Percentiles rank a stretch among this genome's conserved stretches.
Conservation (phyloP, 2,329 filamentous ascomycete species). For the Paraphoma sp. region DNA sequence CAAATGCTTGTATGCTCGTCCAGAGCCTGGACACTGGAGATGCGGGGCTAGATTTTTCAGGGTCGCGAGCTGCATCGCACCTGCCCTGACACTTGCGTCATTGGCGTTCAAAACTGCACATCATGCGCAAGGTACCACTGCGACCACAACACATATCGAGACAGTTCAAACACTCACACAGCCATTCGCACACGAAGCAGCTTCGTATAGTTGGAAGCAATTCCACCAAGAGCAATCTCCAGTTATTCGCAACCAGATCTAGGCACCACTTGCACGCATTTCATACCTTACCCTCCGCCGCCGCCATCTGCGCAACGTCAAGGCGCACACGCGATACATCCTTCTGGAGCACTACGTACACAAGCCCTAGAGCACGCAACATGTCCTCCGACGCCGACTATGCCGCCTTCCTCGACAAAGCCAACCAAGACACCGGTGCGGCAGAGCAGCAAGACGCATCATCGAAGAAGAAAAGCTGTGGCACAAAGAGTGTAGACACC, state of each 20-base stretch:
- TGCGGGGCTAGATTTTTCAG: neutral
- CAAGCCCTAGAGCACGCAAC: slow-evolving; percentile 17
- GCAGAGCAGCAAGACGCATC: slow-evolving; percentile 29
- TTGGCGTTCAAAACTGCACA: slow-evolving; percentile 17
- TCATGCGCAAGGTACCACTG: slow-evolving; percentile 19
- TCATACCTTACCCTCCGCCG: neutral
- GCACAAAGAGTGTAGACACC: slow-evolving; percentile 53
- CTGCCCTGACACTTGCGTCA: slow-evolving; percentile 30
- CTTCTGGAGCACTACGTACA: neutral
- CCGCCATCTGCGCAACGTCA: neutral
- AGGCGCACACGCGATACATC: neutral
- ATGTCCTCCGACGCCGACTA: slow-evolving; percentile 86
- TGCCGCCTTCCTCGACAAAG: slow-evolving; percentile 83
- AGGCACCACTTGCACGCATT: neutral
- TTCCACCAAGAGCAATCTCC: neutral
- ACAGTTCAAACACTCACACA: neutral
- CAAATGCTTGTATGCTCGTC: too few species aligned
- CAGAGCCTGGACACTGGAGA: neutral
- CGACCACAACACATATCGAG: slow-evolving; percentile 9
- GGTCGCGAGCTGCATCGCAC: neutral
- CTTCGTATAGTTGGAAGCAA: neutral
- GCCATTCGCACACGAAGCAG: neutral
- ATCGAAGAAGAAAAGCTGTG: slow-evolving; percentile 32
- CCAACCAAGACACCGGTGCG: slow-evolving; percentile 69
- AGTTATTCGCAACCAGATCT: neutral